These are phyloP conservation scores for Globisporangium radiosum DNA, from an alignment of 352 stramenopile genomes.

Conservation along the genomic window DNA sequence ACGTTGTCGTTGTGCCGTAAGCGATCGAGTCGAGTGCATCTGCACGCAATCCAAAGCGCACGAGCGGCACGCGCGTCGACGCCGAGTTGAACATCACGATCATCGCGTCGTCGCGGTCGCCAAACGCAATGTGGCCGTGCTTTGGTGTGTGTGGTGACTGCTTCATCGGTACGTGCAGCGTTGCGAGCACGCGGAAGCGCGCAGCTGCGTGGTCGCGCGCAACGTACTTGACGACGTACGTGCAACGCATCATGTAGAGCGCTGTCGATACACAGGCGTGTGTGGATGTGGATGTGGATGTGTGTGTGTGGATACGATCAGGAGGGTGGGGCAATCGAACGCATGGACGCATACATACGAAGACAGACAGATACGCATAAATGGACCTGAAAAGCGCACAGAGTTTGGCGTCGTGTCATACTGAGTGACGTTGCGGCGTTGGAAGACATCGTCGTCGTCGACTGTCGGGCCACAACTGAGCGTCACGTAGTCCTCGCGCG, in stretches of 20 bases:
- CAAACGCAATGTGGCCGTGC: constrained; percentile 64
- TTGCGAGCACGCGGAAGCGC: constrained; percentile 13
- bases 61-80: constrained; percentile 32
- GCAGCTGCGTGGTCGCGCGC: constrained; percentile 18
- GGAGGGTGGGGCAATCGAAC: no score
- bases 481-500: constrained; percentile 45
- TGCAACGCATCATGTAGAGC: constrained; percentile 70
- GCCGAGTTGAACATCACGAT: constrained; percentile 69
- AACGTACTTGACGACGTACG: constrained; percentile 59
- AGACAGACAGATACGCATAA: constrained; percentile 1
- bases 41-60: constrained; percentile 29
- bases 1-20: constrained; percentile 49
- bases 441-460: constrained; percentile 38
- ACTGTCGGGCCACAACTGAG: constrained; percentile 53
- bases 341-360: not conserved
- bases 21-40: constrained; percentile 17
- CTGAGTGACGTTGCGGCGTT: constrained; percentile 29
- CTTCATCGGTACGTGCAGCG: constrained; percentile 39
- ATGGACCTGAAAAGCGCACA: constrained; percentile 37
- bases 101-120: constrained; percentile 36
- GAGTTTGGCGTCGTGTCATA: constrained; percentile 23
- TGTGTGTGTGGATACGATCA: not conserved
- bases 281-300: not conserved
- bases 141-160: constrained; percentile 53
- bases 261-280: constrained; percentile 1